Percentiles rank a stretch among this genome's conserved stretches.
These are phyloP conservation scores for Plasmopara viticola DNA, from an alignment of 352 stramenopile genomes.

Conservation along the genomic window DNA sequence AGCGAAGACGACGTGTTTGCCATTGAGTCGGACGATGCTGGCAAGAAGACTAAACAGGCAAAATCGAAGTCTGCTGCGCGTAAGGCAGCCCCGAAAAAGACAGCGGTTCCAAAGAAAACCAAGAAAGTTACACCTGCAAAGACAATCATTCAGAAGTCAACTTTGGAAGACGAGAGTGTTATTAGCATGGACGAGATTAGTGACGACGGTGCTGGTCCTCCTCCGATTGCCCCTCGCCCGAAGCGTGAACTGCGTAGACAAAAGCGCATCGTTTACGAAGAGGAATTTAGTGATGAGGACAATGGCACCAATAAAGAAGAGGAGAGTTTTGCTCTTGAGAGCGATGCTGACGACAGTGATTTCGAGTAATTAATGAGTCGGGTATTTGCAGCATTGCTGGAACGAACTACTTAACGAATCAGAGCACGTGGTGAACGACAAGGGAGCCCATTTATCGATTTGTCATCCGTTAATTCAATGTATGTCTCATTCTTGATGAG, in stretches of 20 bases:
- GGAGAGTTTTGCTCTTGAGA: conserved; percentile 47
- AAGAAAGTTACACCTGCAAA: conserved; percentile 1
- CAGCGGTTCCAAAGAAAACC: conserved; percentile 20
- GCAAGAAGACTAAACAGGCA: conserved; percentile 28
- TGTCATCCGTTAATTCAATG: too few relatives aligned
- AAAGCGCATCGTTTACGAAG: conserved; percentile 45
- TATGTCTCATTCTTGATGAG: too few relatives aligned
- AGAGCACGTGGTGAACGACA: too few relatives aligned
- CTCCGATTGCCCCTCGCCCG: conserved; percentile 22
- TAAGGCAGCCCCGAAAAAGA: conserved; percentile 30
- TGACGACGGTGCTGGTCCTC: conserved; percentile 17
- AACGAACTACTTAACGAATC: too few relatives aligned
- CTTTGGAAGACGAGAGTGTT: conserved; percentile 25
- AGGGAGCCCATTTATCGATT: too few relatives aligned
- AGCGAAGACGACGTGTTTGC: conserved; percentile 67
- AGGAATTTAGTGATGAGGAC: conserved; percentile 54
- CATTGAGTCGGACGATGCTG: conserved; percentile 33
- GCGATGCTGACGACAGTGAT: conserved; percentile 54
- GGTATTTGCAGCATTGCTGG: too few relatives aligned
- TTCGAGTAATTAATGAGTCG: conserved; percentile 23
- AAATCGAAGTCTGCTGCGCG: conserved; percentile 30
- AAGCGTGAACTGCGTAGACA: conserved; percentile 33
- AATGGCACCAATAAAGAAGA: conserved; percentile 28
- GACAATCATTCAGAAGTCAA: conserved; percentile 10
- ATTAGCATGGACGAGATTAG: conserved; percentile 16